A percentile compares a stretch with the other conserved stretches of the same genome.
phyloP scores from a whole-genome alignment of 2,329 filamentous ascomycete species.

The Pseudogymnoascus sp. region DNA sequence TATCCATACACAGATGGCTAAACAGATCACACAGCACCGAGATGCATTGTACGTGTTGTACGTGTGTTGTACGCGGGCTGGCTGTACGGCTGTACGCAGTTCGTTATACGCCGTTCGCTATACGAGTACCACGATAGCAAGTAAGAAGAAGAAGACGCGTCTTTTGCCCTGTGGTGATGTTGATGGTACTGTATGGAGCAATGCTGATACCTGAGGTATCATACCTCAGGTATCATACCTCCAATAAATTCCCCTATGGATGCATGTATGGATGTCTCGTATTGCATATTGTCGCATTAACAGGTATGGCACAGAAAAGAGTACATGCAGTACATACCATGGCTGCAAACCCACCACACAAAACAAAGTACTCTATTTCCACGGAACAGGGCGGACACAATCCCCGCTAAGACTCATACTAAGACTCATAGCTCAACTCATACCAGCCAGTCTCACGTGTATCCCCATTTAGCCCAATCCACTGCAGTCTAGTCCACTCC shows the following conservation, averaged over 20 bases:
- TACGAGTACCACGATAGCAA: neutral
- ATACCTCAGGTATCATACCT: no score
- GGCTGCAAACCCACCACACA: no score
- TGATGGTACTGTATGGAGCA: no score
- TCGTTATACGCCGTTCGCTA: neutral
- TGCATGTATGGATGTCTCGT: neutral
- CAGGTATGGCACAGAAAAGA: neutral
- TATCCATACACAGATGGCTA: no score
- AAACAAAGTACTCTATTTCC: neutral
- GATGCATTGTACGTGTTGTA: neutral
- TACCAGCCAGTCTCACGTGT: neutral
- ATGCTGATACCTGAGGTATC: no score
- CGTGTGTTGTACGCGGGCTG: neutral
- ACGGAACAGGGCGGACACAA: neutral
- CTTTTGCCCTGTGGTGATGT: neutral
- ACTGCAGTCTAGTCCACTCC: neutral
- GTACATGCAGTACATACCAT: no score
- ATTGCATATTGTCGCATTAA: neutral
- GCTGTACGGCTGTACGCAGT: neutral
- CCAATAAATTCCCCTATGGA: no score
- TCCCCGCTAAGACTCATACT: neutral
- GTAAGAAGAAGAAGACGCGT: neutral
- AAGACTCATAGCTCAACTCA: neutral
- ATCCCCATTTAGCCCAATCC: neutral
- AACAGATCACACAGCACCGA: neutral